Conservation (phyloP, 257 asterid genomes). For the Asclepias syriaca region DNA sequence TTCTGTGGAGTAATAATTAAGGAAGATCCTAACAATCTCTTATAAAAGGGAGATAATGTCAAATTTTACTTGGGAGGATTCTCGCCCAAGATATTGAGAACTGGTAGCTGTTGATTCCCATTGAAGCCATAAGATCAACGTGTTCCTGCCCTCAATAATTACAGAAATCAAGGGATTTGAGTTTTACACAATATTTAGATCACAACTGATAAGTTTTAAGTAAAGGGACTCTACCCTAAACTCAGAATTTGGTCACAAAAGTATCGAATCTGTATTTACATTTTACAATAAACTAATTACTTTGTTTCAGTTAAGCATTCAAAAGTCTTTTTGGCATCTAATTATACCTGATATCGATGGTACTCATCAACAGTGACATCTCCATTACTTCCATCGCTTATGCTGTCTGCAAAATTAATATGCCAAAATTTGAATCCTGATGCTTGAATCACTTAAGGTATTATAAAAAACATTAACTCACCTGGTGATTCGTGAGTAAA, state of each 20-base stretch:
- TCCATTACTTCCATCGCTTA: slow-evolving; percentile 19
- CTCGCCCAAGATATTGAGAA: slow-evolving; percentile 71
- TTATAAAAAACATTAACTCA: not conserved
- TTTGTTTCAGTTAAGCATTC: too few species aligned
- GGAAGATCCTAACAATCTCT: not conserved
- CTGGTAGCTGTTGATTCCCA: slow-evolving; percentile 56
- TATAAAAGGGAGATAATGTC: not conserved
- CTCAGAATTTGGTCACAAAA: not conserved
- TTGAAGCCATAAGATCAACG: slow-evolving; percentile 50
- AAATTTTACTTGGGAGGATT: slow-evolving; percentile 52
- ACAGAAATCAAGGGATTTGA: not conserved
- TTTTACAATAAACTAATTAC: too few species aligned
- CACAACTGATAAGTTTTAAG: not conserved
- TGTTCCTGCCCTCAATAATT: slow-evolving; percentile 36
- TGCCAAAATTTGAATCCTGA: not conserved
- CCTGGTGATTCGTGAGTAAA: slow-evolving; percentile 28
- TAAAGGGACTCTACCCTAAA: not conserved
- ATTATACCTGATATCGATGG: slow-evolving; percentile 25
- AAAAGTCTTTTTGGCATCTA: not conserved
- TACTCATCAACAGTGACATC: slow-evolving; percentile 30
- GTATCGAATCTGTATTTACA: not conserved
- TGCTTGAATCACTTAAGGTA: not conserved
- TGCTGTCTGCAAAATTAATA: not conserved
- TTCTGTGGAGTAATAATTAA: not conserved
- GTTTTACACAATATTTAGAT: not conserved